A percentile compares a stretch with the other conserved stretches of the same genome.
Conservation (phyloP, 2,329 filamentous ascomycete species). For the Tolypocladium paradoxum region DNA sequence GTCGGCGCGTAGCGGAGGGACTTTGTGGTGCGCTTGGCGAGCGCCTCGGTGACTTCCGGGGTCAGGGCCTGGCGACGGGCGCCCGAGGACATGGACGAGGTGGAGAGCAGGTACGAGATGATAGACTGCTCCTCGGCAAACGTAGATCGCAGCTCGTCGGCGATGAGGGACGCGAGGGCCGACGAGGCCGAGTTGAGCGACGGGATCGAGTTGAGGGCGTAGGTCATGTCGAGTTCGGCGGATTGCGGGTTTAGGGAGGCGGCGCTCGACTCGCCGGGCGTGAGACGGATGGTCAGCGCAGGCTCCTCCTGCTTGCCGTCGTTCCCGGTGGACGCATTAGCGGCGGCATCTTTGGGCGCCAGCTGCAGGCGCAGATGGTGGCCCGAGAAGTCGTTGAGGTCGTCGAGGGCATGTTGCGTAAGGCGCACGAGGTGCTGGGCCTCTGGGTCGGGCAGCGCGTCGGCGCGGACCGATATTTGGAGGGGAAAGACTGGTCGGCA, state of each 20-base stretch:
- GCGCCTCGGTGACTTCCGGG: slow-evolving; percentile 41
- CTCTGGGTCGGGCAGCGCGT: slow-evolving; percentile 53
- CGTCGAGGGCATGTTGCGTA: slow-evolving; percentile 80
- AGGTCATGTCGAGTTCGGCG: slow-evolving; percentile 66
- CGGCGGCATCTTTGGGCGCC: slow-evolving; percentile 12
- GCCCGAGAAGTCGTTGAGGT: slow-evolving; percentile 73
- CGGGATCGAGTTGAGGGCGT: slow-evolving; percentile 58
- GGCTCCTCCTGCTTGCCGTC: slow-evolving; percentile 34
- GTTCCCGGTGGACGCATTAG: not conserved
- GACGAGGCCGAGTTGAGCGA: slow-evolving; percentile 60
- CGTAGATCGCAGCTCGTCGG: slow-evolving; percentile 62
- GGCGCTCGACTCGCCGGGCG: slow-evolving; percentile 49
- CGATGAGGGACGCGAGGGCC: slow-evolving; percentile 64
- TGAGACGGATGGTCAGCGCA: slow-evolving; percentile 61
- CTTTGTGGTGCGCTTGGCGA: slow-evolving; percentile 64
- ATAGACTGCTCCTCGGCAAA: slow-evolving; percentile 86
- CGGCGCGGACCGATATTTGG: slow-evolving; percentile 65
- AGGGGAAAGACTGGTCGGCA: slow-evolving; percentile 85
- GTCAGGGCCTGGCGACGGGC: slow-evolving; percentile 33
- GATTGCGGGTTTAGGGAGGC: slow-evolving; percentile 58
- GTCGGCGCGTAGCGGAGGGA: slow-evolving; percentile 87
- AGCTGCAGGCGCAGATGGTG: slow-evolving; percentile 58
- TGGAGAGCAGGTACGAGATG: slow-evolving; percentile 62
- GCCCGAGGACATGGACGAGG: slow-evolving; percentile 41
- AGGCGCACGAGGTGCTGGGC: slow-evolving; percentile 62